Base-by-base conservation (phyloP, 2,329 filamentous ascomycete species). In the Aspergillus texensis region DNA sequence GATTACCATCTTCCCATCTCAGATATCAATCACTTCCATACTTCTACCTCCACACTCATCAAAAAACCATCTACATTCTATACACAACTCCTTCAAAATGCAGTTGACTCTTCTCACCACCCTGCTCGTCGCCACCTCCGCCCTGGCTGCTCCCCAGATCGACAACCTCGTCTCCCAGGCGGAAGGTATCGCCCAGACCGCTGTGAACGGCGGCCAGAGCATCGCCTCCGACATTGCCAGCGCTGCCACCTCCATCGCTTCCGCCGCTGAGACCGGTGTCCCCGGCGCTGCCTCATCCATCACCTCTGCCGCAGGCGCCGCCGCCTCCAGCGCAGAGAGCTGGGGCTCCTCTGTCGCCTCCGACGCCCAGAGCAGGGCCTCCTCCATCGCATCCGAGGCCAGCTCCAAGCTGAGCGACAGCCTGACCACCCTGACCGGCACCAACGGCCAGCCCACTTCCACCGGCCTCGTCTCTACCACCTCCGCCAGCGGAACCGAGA, bases 51-150 rank as follows among this genome's bases (percentile, higher is more conserved):
- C n/a, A 32, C 8, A 6, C 2, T 12, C 3, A 12, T 34, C 32
- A 12, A 12, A 6, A 16, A 34, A 53, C 10, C 6, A 16, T 30
- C 41, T n/a, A 48, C 43, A 36, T 41, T 24, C 30, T 28, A 12
- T 39, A 43, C 9, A 28, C 55, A 61, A n/a, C 58, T 46, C 48
- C 53, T 24, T n/a, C 66, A 68, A 46, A 65, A 75, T 75, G 73
- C 72, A 74, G 62, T 68, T 73, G 67, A 68, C 68, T 55, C 57
- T 69, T 45, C 54, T 74, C 62, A 60, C 68, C 63, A 71, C 72
- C 39, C 53, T 65, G 41, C 67, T 75, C 60, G 62, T 72, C 64
- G 61, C 72, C 57, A 66, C 69, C 64, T 62, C 67, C 28, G 63
- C 66, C 57, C 65, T 68, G 66, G 54, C 72, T 46, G 67, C 71